Evolutionary conservation across 2,329 filamentous ascomycete genomes (phyloP).

Genomic region (Sporothrix globosa): DNA sequence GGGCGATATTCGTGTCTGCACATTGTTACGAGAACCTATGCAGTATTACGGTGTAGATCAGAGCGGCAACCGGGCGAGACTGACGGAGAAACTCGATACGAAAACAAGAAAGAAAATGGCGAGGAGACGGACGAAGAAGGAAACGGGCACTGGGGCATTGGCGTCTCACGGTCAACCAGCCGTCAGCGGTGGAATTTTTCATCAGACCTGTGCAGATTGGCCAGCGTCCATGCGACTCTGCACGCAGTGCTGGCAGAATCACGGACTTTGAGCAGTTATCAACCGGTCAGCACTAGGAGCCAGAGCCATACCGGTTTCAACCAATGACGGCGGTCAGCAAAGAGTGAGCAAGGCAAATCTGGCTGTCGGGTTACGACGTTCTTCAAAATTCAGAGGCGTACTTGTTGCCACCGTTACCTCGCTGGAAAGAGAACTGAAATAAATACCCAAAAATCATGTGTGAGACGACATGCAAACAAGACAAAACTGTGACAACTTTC

Average conservation of each 20-base stretch:
- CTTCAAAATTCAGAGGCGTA: not conserved
- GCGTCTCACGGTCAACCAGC: constrained; percentile 16
- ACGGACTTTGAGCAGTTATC: not conserved
- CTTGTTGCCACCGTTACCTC: not conserved
- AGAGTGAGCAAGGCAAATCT: not conserved
- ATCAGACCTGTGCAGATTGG: not conserved
- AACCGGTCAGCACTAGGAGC: constrained; percentile 3
- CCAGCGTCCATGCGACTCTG: not conserved
- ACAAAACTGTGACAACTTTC: not conserved
- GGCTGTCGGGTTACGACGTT: not conserved
- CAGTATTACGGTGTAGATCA: constrained; percentile 4
- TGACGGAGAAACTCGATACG: not conserved
- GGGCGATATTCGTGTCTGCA: constrained; percentile 16
- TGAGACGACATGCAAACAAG: not conserved
- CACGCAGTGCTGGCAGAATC: not conserved
- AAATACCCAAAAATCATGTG: not conserved
- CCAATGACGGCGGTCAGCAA: constrained; percentile 1
- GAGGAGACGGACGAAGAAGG: not conserved
- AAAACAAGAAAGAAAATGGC: not conserved
- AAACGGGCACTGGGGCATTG: not conserved
- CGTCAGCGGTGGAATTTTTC: not conserved
- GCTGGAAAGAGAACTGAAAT: not conserved
- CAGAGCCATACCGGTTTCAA: constrained; percentile 12
- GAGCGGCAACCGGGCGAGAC: not conserved
- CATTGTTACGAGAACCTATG: not conserved